A percentile compares a stretch with the other conserved stretches of the same genome.
These are phyloP conservation scores for Kwoniella dendrophila DNA, from an alignment of 768 basidiomycete species.

Conservation along the genomic window DNA sequence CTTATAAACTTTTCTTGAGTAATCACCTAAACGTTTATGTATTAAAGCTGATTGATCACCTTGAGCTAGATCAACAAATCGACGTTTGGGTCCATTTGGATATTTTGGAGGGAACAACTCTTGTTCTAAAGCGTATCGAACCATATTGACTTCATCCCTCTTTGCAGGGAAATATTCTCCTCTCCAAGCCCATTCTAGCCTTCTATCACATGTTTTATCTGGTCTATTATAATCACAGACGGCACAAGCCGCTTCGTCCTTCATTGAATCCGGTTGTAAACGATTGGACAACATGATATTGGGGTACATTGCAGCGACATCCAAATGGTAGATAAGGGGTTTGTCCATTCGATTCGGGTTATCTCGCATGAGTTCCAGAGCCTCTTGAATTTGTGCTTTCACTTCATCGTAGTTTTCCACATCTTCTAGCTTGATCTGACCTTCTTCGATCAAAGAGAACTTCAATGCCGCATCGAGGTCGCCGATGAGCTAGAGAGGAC, in stretches of 20 bases:
- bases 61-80: slow-evolving; percentile 77
- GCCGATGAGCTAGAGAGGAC: slow-evolving; percentile 74
- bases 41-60: slow-evolving; percentile 87
- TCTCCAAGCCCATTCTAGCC: slow-evolving; percentile 97
- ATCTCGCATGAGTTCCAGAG: slow-evolving; percentile 87
- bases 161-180: slow-evolving; percentile 98
- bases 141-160: slow-evolving; percentile 98
- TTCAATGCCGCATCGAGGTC: slow-evolving; percentile 88
- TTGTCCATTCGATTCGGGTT: slow-evolving; percentile 84
- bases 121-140: slow-evolving; percentile 92
- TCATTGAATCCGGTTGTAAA: slow-evolving; percentile 95
- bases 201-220: slow-evolving; percentile 88
- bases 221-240: slow-evolving; percentile 98
- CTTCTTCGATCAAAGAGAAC: slow-evolving; percentile 85
- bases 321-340: slow-evolving; percentile 96
- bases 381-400: slow-evolving; percentile 71
- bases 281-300: slow-evolving; percentile 99
- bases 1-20: slow-evolving; percentile 97
- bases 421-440: slow-evolving; percentile 70
- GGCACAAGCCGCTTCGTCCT: slow-evolving; percentile 93
- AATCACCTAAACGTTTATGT: slow-evolving; percentile 96
- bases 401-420: slow-evolving; percentile 96
- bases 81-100: slow-evolving; percentile 71
- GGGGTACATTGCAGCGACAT: slow-evolving; percentile 99
- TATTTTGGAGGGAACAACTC: slow-evolving; percentile 84